A percentile compares a stretch with the other conserved stretches of the same genome.
These are phyloP conservation scores for Cryptosporidium canis DNA, from an alignment of 169 alveolate genomes.

Conservation along the genomic window DNA sequence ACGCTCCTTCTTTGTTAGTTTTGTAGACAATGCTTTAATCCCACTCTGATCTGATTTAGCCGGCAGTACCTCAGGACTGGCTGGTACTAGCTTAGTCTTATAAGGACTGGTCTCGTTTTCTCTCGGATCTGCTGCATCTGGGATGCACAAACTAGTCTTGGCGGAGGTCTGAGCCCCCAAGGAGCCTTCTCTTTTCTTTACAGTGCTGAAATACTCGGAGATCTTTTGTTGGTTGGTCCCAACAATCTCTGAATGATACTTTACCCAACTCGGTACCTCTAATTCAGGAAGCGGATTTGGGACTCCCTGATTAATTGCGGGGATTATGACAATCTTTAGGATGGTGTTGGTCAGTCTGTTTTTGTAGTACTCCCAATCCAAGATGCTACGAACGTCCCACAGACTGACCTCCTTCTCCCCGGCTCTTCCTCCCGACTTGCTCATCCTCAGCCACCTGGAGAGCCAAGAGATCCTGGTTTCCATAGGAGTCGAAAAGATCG, in stretches of 20 bases:
- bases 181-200: background rate
- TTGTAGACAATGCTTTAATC: background rate
- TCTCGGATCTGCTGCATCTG: background rate
- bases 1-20: slow-evolving; percentile 22
- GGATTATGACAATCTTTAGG: slow-evolving; percentile 92
- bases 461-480: slow-evolving; percentile 81
- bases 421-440: slow-evolving; percentile 80
- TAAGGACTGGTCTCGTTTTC: background rate
- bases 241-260: slow-evolving; percentile 27
- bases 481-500: slow-evolving; percentile 87
- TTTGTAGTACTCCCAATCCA: slow-evolving; percentile 97
- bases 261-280: slow-evolving; percentile 93
- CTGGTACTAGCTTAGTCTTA: too few species aligned
- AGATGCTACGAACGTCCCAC: slow-evolving; percentile 88
- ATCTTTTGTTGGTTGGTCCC: slow-evolving; percentile 66
- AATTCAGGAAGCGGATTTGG: slow-evolving; percentile 93
- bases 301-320: slow-evolving; percentile 95
- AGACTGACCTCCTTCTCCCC: slow-evolving; percentile 48
- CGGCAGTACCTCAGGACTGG: too few species aligned
- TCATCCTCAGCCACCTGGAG: slow-evolving; percentile 84
- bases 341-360: slow-evolving; percentile 93
- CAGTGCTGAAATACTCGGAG: slow-evolving; percentile 28
- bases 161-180: background rate
- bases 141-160: background rate
- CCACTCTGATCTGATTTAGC: background rate